Evolutionary conservation across 306 rosid genomes (phyloP).

Genomic region (Abrus precatorius): DNA sequence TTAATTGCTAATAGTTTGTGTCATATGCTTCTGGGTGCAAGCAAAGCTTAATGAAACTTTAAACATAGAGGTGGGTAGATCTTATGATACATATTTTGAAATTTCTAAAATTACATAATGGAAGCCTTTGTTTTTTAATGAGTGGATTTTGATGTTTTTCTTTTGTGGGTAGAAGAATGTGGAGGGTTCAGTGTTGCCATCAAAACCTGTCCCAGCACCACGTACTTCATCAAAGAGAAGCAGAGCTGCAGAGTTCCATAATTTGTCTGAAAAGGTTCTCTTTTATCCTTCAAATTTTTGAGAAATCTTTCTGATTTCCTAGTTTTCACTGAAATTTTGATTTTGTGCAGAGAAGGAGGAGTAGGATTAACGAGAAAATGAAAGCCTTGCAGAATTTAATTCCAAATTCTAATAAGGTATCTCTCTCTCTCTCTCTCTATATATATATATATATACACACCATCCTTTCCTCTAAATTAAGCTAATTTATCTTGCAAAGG

Average conservation of each 20-base stretch:
- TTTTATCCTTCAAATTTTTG: constrained; percentile 23
- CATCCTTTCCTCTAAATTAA: background rate
- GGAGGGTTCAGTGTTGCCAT: constrained; percentile 62
- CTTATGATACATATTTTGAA: background rate
- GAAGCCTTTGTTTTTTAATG: background rate
- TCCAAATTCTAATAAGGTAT: constrained; percentile 96
- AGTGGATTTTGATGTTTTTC: constrained; percentile 26
- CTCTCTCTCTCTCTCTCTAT: background rate
- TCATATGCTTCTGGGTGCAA: background rate
- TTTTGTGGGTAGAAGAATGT: constrained; percentile 55
- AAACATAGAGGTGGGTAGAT: constrained; percentile 26
- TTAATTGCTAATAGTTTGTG: background rate
- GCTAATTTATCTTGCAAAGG: constrained; percentile 25
- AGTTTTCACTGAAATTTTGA: constrained; percentile 38
- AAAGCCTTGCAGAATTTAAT: constrained; percentile 91
- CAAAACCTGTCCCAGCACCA: constrained; percentile 55
- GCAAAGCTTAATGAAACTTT: constrained; percentile 1
- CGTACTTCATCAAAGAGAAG: constrained; percentile 82
- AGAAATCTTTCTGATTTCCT: constrained; percentile 33
- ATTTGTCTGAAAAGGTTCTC: constrained; percentile 89
- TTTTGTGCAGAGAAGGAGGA: constrained; percentile 87
- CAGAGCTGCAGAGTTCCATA: constrained; percentile 96
- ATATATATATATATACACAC: background rate
- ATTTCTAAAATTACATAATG: constrained; percentile 34
- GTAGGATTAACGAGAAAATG: constrained; percentile 94